phyloP scores from a whole-genome alignment of 495 filamentous ascomycete genomes.

The Haplographium delicatum region DNA sequence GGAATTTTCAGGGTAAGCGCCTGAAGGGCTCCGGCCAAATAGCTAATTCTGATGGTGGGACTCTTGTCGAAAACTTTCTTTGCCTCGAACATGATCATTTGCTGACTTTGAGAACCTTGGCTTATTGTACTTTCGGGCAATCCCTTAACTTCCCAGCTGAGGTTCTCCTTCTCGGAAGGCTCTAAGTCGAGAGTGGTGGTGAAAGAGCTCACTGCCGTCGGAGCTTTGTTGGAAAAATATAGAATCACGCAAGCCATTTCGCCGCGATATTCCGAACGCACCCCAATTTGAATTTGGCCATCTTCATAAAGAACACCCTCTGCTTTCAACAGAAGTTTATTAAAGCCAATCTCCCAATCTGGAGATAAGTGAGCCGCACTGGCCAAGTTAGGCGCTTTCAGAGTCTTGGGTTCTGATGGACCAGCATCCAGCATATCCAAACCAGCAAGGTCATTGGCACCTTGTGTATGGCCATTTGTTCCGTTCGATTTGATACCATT shows the following conservation, averaged over 20 bases:
- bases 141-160: conserved; percentile 79
- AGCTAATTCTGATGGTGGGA: conserved; percentile 90
- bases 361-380: conserved; percentile 89
- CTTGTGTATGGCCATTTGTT: conserved; percentile 43
- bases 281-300: conserved; percentile 84
- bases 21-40: conserved; percentile 89
- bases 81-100: conserved; percentile 90
- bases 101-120: conserved; percentile 75
- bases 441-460: conserved; percentile 64
- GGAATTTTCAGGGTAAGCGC: conserved; percentile 89
- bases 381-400: conserved; percentile 69
- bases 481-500: conserved; percentile 51
- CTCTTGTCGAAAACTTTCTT: conserved; percentile 75
- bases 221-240: conserved; percentile 91
- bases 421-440: conserved; percentile 65
- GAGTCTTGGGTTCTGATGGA: conserved; percentile 47
- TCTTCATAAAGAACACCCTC: conserved; percentile 96
- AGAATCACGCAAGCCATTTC: conserved; percentile 93
- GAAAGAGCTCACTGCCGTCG: conserved; percentile 76
- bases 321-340: conserved; percentile 66
- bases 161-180: conserved; percentile 54
- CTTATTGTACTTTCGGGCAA: conserved; percentile 79
- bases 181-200: conserved; percentile 89
- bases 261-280: conserved; percentile 89
- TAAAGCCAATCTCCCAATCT: conserved; percentile 91